Evolutionary conservation across 2,329 filamentous ascomycete genomes (phyloP).

Genomic region (Monilinia vaccinii-corymbosi): DNA sequence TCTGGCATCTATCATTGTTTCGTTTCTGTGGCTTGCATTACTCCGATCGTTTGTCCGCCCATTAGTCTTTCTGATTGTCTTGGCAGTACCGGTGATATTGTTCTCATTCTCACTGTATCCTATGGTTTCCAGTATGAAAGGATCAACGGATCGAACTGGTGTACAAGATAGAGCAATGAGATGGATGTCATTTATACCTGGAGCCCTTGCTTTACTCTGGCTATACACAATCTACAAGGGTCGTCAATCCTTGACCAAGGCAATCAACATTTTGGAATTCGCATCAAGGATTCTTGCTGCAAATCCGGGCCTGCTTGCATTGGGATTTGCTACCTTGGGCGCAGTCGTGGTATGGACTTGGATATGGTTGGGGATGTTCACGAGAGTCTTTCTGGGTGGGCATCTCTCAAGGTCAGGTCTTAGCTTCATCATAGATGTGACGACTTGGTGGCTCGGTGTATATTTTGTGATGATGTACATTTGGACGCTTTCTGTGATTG

Average conservation of each 20-base stretch:
- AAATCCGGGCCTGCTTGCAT: slow-evolving; percentile 70
- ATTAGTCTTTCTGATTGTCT: slow-evolving; percentile 70
- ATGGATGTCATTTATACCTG: slow-evolving; percentile 72
- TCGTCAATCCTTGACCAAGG: slow-evolving; percentile 70
- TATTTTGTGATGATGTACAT: slow-evolving; percentile 92
- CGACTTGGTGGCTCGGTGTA: slow-evolving; percentile 90
- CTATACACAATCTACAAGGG: slow-evolving; percentile 73
- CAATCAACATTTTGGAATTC: slow-evolving; percentile 86
- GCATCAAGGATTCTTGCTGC: slow-evolving; percentile 78
- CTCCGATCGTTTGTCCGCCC: slow-evolving; percentile 79
- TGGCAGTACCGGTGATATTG: slow-evolving; percentile 78
- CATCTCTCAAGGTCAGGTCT: slow-evolving; percentile 57
- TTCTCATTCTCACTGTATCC: slow-evolving; percentile 88
- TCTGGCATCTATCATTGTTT: slow-evolving; percentile 78
- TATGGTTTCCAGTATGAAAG: slow-evolving; percentile 81
- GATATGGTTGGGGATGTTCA: slow-evolving; percentile 96
- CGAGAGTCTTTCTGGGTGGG: slow-evolving; percentile 87
- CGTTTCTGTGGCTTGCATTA: slow-evolving; percentile 81
- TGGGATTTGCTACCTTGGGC: slow-evolving; percentile 72
- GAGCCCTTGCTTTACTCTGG: slow-evolving; percentile 67
- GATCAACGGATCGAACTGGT: slow-evolving; percentile 61
- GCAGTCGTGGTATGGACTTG: slow-evolving; percentile 84
- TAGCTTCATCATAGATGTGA: slow-evolving; percentile 71
- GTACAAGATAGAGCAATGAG: slow-evolving; percentile 87
- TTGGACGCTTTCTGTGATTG: slow-evolving; percentile 83